Evolutionary conservation across 805 yeast genomes (phyloP), one percentile per base, ranked within the genome.

Genomic region (Yueomyces sinensis): DNA sequence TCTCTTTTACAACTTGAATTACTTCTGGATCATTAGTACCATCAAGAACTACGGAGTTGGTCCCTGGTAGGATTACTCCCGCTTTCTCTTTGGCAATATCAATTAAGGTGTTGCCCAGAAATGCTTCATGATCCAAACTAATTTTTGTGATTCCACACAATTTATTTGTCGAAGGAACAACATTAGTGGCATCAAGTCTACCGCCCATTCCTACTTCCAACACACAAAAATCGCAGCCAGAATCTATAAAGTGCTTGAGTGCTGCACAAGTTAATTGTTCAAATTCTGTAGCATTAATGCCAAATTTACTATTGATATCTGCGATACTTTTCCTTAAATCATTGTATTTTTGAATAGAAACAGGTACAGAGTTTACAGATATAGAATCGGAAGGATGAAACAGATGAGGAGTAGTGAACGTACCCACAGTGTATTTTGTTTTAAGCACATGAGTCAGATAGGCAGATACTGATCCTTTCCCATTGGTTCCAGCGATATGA

Each of bases 201-300:
- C 98, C 98, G 2, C 98, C 98, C 5, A 91, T 61, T 0, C 98
- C 98, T 4, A 86, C 96, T 54, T 89, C 98, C n/a, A 89, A 57
- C 1, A 89, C 73, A 0, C 94, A 95, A 36, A 80, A 59, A 17
- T 78, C 75, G 5, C 86, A 79, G 1, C 66, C 55, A 30, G 64
- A 63, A 9, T 66, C 47, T 27, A 65, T 64, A 53, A 91, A 91
- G 17, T 83, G 70, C 44, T 78, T 71, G 45, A 84, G 74, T 1
- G 96, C 97, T 0, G 81, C 73, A 17, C 86, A 89, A 0, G 97
- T 83, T 32, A 84, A 61, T 5, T 82, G 47, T 52, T 89, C 98
- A 55, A 89, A 89, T 52, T 84, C 94, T 0, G 96, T 79, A 34
- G 95, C 87, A 5, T 74, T 73, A 16, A 83, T 58, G 1, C 49